Conservation (phyloP, 495 filamentous ascomycete species). For the Neurospora hispaniola region DNA sequence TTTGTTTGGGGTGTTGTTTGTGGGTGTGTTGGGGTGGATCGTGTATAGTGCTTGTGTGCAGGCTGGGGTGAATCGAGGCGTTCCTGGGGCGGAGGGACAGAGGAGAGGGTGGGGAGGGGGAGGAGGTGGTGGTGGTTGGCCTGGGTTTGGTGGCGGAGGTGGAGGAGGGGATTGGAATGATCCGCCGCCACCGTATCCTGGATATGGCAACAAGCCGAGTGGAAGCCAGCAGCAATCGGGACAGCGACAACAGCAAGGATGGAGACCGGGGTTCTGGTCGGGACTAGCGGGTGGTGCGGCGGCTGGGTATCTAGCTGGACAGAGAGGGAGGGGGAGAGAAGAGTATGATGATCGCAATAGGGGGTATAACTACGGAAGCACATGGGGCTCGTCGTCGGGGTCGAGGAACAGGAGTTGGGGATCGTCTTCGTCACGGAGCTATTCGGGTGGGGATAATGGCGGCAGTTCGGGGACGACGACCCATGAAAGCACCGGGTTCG, state of each 20-base stretch:
- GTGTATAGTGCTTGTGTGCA: slow-evolving; percentile 32
- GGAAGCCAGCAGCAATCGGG: slow-evolving; percentile 11
- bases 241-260: slow-evolving; percentile 33
- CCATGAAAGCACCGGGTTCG: slow-evolving; percentile 80
- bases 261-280: slow-evolving; percentile 83
- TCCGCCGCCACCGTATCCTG: slow-evolving; percentile 48
- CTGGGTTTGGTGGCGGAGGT: slow-evolving; percentile 38
- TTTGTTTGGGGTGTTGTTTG: slow-evolving; percentile 27
- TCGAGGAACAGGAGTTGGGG: slow-evolving; percentile 6
- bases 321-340: slow-evolving; percentile 25
- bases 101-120: slow-evolving; percentile 17
- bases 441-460: slow-evolving; percentile 20
- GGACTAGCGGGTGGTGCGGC: slow-evolving; percentile 64
- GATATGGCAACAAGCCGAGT: slow-evolving; percentile 9
- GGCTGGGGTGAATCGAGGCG: background rate
- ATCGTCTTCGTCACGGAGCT: slow-evolving; percentile 21
- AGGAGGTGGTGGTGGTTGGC: slow-evolving; percentile 21
- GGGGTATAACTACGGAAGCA: slow-evolving; percentile 17
- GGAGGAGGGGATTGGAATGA: slow-evolving; percentile 39
- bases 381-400: slow-evolving; percentile 27
- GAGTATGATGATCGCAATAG: slow-evolving; percentile 19
- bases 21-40: slow-evolving; percentile 41
- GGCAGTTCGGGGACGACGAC: slow-evolving; percentile 38
- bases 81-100: slow-evolving; percentile 7
- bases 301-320: slow-evolving; percentile 57